phyloP scores from a whole-genome alignment of 352 stramenopile genomes.

The Globisporangium lucens region DNA sequence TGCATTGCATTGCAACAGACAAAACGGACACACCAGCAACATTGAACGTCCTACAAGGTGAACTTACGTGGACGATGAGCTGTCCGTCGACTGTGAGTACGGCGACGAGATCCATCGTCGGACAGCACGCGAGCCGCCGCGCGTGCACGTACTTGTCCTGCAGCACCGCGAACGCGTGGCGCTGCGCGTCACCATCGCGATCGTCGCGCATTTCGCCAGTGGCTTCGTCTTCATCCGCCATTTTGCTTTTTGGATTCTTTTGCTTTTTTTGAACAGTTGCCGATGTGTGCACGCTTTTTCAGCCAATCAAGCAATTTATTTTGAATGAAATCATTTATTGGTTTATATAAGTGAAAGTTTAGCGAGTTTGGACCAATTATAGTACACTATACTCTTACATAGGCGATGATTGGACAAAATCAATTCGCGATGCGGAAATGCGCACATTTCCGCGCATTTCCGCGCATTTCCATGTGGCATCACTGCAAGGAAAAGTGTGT shows the following conservation, averaged over 20 bases:
- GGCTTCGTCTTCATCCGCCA: constrained; percentile 5
- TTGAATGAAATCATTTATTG: no score
- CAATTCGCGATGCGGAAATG: not conserved
- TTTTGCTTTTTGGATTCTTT: constrained; percentile 3
- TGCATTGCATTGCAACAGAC: no score
- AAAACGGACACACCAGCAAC: no score
- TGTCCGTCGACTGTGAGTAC: constrained; percentile 66
- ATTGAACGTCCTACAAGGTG: not conserved
- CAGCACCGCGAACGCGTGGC: constrained; percentile 53
- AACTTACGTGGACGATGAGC: constrained; percentile 68
- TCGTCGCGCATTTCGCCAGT: constrained; percentile 6
- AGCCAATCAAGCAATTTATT: no score
- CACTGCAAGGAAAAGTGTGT: not conserved
- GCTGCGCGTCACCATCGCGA: not conserved
- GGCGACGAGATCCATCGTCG: constrained; percentile 78
- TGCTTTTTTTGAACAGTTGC: not conserved
- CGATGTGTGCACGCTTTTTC: no score
- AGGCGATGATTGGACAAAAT: not conserved
- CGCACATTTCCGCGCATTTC: not conserved
- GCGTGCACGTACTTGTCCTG: constrained; percentile 70
- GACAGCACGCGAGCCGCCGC: constrained; percentile 47
- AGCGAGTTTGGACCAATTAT: no score
- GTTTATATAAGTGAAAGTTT: no score
- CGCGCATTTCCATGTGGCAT: not conserved
- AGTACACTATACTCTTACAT: not conserved